Base-by-base conservation (phyloP, 768 basidiomycete genomes). In the Mycena crocata region DNA sequence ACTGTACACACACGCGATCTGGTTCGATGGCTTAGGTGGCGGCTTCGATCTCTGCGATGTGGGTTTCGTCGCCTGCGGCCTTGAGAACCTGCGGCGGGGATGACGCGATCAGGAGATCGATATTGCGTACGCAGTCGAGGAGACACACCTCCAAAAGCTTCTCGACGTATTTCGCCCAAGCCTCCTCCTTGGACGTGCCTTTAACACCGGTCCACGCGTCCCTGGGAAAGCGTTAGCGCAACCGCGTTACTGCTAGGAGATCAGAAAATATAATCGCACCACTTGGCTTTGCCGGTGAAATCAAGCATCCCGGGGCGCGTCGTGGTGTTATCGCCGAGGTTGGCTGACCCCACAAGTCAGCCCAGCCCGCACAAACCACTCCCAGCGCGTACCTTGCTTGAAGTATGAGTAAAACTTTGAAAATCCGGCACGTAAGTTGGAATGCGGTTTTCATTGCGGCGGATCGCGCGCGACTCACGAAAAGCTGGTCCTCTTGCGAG, bases 211-310 rank as follows among this genome's bases (percentile, higher is more conserved):
- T 85, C 94, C 95, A 98, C 24, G 96, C 97, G 73, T 93, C 89
- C 95, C 95, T 96, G 72, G 23, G 56, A 40, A 31, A 39, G 61
- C 19, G 42, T 61, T 26, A 72, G 39, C 54, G 37, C n/a, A n/a
- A n/a, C n/a, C n/a, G 35, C 55, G 40, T 37, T 5, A 28, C 13
- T 17, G 46, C 10, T 8, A 5, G 46, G 13, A 3, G 30, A 48
- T 14, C 26, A 28, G 30, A 66, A 24, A 57, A 64, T 63, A 64
- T 28, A 57, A 23, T n/a, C 24, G 30, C 55, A 95, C 95, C 95
- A 97, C 84, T 98, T 99, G 69, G 89, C 91, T 81, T 93, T 96
- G 70, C 91, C 96, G 24, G 82, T 80, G 74, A 98, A 96, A 77
- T 97, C 94, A 40, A 98, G 76, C 81, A 95, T 63, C 46, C 94